Conservation (phyloP, 2,329 filamentous ascomycete species). For the Penicillium corylophilum region DNA sequence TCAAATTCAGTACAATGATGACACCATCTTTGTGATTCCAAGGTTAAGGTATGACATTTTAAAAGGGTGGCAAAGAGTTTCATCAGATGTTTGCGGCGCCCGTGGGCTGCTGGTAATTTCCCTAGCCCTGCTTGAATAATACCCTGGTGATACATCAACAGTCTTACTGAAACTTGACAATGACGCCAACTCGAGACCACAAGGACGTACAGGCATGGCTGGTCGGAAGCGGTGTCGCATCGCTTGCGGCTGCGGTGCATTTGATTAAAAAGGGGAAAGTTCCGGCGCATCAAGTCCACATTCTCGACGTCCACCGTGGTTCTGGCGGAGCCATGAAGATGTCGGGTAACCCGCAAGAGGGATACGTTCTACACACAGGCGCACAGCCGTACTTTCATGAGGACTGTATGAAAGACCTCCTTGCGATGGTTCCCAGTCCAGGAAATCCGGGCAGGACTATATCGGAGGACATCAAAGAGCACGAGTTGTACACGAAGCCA, state of each 20-base stretch:
- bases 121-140: too few species aligned
- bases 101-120: too few species aligned
- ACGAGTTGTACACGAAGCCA: constrained; percentile 10
- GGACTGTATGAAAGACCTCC: constrained; percentile 35
- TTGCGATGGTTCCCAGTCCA: constrained; percentile 24
- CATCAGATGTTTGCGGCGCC: too few species aligned
- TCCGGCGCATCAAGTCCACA: constrained; percentile 33
- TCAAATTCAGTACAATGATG: too few species aligned
- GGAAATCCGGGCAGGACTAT: too few species aligned
- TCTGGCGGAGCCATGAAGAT: constrained; percentile 36
- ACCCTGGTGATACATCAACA: too few species aligned
- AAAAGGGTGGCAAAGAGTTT: too few species aligned
- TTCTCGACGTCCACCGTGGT: constrained; percentile 32
- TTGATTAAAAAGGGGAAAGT: constrained; percentile 38
- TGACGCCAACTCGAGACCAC: too few species aligned
- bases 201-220: constrained; percentile 31
- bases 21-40: too few species aligned
- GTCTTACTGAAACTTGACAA: too few species aligned
- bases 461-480: too few species aligned
- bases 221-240: constrained; percentile 39
- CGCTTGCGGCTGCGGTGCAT: constrained; percentile 37
- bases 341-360: constrained; percentile 28
- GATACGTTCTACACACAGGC: constrained; percentile 36
- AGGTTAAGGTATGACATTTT: too few species aligned
- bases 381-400: constrained; percentile 37